These are phyloP conservation scores for Penicillium goetzii DNA, from an alignment of 495 filamentous ascomycete genomes.

Conservation along the genomic window DNA sequence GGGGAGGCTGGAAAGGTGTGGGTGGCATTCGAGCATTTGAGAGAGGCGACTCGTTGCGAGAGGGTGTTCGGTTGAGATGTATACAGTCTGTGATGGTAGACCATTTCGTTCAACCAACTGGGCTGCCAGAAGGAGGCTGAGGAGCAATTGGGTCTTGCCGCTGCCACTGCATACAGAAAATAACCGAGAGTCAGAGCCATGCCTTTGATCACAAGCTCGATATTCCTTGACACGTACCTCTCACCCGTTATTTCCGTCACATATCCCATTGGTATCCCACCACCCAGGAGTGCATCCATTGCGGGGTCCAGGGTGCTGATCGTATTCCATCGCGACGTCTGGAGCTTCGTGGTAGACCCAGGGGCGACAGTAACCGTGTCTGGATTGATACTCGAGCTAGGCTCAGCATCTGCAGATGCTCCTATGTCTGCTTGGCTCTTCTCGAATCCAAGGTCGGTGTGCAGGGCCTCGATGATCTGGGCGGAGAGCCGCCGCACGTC, in stretches of 20 bases:
- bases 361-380: slow-evolving; percentile 20
- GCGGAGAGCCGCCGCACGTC: slow-evolving; percentile 72
- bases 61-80: slow-evolving; percentile 93
- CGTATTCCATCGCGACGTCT: slow-evolving; percentile 52
- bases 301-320: slow-evolving; percentile 81
- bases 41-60: slow-evolving; percentile 78
- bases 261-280: slow-evolving; percentile 82
- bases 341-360: slow-evolving; percentile 35
- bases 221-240: slow-evolving; percentile 53
- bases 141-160: slow-evolving; percentile 95
- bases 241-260: slow-evolving; percentile 92
- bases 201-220: slow-evolving; percentile 2
- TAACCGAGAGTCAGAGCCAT: slow-evolving; percentile 26
- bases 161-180: slow-evolving; percentile 61
- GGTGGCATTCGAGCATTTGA: slow-evolving; percentile 74
- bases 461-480: slow-evolving; percentile 67
- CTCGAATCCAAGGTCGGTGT: slow-evolving; percentile 62
- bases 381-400: slow-evolving; percentile 33
- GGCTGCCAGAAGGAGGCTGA: slow-evolving; percentile 77
- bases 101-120: slow-evolving; percentile 79
- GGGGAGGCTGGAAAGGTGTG: slow-evolving; percentile 56
- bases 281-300: slow-evolving; percentile 76
- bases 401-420: slow-evolving; percentile 16
- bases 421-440: slow-evolving; percentile 22
- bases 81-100: slow-evolving; percentile 70